Base-by-base conservation (phyloP, 345 rosid genomes). In the Passiflora organensis region DNA sequence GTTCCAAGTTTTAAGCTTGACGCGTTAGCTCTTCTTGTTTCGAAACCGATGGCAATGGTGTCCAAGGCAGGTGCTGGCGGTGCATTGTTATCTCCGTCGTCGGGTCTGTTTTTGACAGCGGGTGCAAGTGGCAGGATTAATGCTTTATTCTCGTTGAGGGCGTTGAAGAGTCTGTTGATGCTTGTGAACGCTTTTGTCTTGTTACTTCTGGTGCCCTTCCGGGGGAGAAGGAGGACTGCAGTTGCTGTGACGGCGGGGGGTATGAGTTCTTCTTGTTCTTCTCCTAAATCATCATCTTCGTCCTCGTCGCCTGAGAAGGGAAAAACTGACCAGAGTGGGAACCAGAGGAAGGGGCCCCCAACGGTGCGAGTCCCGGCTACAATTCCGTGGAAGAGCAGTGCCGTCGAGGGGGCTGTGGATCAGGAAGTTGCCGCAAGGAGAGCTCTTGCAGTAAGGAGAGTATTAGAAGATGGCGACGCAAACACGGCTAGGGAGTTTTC, bases 81-180 rank as follows among this genome's bases (percentile, higher is more conserved):
- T 57, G 34, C 34, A 8, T 28, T 28, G 8, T 37, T 50, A 0
- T 46, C 60, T 2, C 23, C 82, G 20, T 19, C 87, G 15, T 56
- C 82, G 51, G 52, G 80, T 6, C 63, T 78, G 71, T 82, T 89
- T 52, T 45, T 88, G 10, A 88, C 96, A 0, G 88, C 96, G 11
- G 96, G 95, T 10, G 96, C 96, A 0, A 88, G 96, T 66, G 95
- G 90, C 13, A 78, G 93, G 2, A 70, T 88, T 12, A 77, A 71
- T 54, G 88, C 82, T 4, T 72, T 88, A 58, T 81, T 91, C 58
- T 84, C 84, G 4, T 61, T 72, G 42, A 72, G 81, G 15, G 72
- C 76, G 48, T 67, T 83, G 43, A 78, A 43, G 61, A 78, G 80
- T 8, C 53, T 77, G 20, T 13, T 82, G 13, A 10, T 76, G 43